These are phyloP conservation scores for Mortierella sp. DNA, from an alignment of 371 early-diverging fungal genomes.

Conservation along the genomic window DNA sequence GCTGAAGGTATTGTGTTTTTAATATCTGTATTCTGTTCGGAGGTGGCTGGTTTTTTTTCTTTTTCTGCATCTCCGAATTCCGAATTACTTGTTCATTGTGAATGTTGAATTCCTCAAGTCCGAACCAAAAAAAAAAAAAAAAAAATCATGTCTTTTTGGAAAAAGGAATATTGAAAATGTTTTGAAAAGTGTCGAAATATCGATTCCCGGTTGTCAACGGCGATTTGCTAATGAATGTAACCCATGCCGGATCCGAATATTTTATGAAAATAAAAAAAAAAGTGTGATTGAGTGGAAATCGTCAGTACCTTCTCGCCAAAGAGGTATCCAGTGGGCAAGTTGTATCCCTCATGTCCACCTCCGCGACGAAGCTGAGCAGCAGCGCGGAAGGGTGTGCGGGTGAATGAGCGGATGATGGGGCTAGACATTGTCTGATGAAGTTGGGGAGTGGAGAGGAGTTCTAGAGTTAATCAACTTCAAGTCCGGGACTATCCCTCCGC, in stretches of 20 bases:
- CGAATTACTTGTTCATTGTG: too few species aligned
- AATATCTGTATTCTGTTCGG: too few species aligned
- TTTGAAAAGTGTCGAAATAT: neutral
- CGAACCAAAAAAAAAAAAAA: too few species aligned
- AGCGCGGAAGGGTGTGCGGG: constrained; percentile 63
- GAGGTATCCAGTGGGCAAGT: constrained; percentile 75
- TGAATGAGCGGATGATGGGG: constrained; percentile 64
- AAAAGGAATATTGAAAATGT: too few species aligned
- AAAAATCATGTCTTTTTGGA: too few species aligned
- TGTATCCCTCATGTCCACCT: constrained; percentile 63
- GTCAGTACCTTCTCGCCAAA: constrained; percentile 74
- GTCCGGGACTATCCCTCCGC: neutral
- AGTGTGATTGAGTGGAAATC: neutral
- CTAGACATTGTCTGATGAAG: constrained; percentile 22
- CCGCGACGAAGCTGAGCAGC: constrained; percentile 65
- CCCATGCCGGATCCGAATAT: neutral
- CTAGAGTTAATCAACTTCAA: neutral
- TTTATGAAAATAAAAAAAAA: neutral
- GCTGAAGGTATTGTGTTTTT: too few species aligned
- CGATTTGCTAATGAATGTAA: neutral
- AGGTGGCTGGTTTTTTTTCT: too few species aligned
- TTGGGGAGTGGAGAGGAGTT: constrained; percentile 1
- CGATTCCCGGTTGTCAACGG: neutral
- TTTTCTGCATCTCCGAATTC: too few species aligned
- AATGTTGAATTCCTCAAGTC: too few species aligned